Percentiles rank a stretch among this genome's conserved stretches.
Conservation (phyloP, 768 basidiomycete genomes). For the Auriscalpium vulgare region DNA sequence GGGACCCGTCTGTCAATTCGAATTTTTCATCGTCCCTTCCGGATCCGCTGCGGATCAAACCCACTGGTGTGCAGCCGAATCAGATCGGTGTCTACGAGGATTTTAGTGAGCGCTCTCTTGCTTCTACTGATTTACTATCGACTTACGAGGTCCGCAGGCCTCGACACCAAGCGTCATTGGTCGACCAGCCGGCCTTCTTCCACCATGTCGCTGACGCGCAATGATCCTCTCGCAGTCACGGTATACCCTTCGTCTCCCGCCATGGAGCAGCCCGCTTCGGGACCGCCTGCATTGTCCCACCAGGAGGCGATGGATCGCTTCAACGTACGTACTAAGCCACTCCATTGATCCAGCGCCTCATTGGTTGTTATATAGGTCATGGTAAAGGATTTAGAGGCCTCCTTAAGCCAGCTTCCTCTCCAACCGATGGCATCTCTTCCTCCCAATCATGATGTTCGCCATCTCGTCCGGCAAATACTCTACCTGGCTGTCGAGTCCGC, state of each 20-base stretch:
- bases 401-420: slow-evolving; percentile 66
- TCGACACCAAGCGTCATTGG: slow-evolving; percentile 48
- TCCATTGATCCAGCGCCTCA: not conserved
- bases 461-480: slow-evolving; percentile 76
- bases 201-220: slow-evolving; percentile 54
- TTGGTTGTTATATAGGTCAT: slow-evolving; percentile 25
- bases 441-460: slow-evolving; percentile 79
- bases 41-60: slow-evolving; percentile 81
- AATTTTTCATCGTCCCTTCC: slow-evolving; percentile 71
- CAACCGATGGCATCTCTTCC: slow-evolving; percentile 65
- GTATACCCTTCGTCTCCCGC: slow-evolving; percentile 57
- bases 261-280: slow-evolving; percentile 41
- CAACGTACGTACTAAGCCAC: slow-evolving; percentile 36
- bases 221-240: slow-evolving; percentile 32
- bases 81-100: slow-evolving; percentile 94
- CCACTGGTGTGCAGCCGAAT: slow-evolving; percentile 69
- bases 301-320: slow-evolving; percentile 90
- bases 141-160: slow-evolving; percentile 23
- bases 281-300: slow-evolving; percentile 45
- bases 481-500: slow-evolving; percentile 70
- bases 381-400: slow-evolving; percentile 67
- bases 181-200: slow-evolving; percentile 60
- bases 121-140: not conserved
- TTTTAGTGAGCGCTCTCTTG: slow-evolving; percentile 51
- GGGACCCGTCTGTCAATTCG: slow-evolving; percentile 75